A percentile compares a stretch with the other conserved stretches of the same genome.
Conservation (phyloP, 495 filamentous ascomycete species). For the Neurospora sp. region DNA sequence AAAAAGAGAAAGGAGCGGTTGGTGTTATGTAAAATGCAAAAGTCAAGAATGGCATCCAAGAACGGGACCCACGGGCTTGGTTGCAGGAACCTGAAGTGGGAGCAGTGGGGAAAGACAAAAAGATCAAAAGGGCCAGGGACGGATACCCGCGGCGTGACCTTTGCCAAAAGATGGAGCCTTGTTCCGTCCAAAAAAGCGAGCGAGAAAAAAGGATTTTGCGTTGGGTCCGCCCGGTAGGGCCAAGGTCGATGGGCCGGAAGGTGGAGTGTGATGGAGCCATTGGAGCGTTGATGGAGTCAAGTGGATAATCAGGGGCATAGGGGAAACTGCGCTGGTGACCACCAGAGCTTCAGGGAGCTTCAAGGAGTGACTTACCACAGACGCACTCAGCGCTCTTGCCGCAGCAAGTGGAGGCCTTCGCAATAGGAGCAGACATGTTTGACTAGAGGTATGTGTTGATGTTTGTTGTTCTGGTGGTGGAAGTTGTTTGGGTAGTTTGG, state of each 20-base stretch:
- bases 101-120: not conserved
- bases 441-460: not conserved
- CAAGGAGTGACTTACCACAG: conserved; percentile 31
- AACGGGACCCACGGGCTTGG: not conserved
- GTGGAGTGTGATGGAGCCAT: not conserved
- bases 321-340: not conserved
- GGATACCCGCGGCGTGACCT: not conserved
- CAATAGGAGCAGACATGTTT: conserved; percentile 13
- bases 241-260: not conserved
- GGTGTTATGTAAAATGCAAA: not conserved
- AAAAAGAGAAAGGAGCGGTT: not conserved
- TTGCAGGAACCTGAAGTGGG: not conserved
- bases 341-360: not conserved
- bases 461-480: not conserved
- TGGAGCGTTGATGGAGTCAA: not conserved
- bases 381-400: conserved; percentile 39
- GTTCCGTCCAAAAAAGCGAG: not conserved
- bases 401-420: conserved; percentile 38
- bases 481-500: not conserved
- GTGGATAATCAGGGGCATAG: not conserved
- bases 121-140: not conserved
- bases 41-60: not conserved
- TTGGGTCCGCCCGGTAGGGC: not conserved
- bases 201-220: not conserved
- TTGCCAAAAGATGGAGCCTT: not conserved